Evolutionary conservation across 768 basidiomycete genomes (phyloP).

Genomic region (Suillus subaureus): DNA sequence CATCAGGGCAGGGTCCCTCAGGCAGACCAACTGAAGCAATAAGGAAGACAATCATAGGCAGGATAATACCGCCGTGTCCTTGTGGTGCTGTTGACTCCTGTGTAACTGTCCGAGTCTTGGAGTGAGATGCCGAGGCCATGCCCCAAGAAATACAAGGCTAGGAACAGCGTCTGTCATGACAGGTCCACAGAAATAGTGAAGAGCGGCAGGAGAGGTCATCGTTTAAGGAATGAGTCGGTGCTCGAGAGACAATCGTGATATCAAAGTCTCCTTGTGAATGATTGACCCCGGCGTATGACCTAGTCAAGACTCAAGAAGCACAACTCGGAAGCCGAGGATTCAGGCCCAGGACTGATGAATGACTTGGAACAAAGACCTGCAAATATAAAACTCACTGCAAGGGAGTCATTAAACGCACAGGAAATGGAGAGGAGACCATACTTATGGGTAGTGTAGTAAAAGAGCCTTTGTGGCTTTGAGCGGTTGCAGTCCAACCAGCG

Average conservation of each 20-base stretch:
- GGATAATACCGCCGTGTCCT: not conserved
- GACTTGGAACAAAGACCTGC: not conserved
- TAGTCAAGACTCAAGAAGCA: not conserved
- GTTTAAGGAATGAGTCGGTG: not conserved
- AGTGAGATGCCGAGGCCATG: not conserved
- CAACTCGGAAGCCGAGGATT: not conserved
- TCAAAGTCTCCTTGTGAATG: not conserved
- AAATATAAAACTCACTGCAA: not conserved
- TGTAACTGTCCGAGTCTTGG: not conserved
- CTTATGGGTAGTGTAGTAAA: conserved; percentile 2
- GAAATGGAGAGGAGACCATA: conserved; percentile 1
- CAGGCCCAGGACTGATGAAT: not conserved
- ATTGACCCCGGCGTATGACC: not conserved
- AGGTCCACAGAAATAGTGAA: not conserved
- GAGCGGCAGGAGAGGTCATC: not conserved
- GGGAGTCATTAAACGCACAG: not conserved
- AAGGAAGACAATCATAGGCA: not conserved
- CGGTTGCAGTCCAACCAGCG: conserved; percentile 7
- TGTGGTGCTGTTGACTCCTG: not conserved
- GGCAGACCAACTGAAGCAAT: not conserved
- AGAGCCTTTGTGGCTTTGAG: conserved; percentile 10
- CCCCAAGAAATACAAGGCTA: not conserved
- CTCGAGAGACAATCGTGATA: not conserved
- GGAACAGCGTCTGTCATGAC: not conserved
- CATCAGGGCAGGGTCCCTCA: not conserved